Evolutionary conservation across 495 filamentous ascomycete genomes (phyloP).

Genomic region (Aspergillus heteromorphus): DNA sequence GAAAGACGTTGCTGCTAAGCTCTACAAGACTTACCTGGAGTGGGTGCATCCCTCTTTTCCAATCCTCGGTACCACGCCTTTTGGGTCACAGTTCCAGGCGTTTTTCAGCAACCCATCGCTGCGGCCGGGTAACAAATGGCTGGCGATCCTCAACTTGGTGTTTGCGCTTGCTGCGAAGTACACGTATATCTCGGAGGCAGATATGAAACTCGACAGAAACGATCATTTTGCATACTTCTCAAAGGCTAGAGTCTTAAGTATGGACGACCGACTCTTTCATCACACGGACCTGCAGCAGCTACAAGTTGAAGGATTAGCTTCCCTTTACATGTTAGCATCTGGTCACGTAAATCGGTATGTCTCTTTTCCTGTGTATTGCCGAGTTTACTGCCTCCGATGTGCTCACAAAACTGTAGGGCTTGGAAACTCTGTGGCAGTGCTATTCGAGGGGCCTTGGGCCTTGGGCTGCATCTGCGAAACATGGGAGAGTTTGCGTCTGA

Average conservation of each 20-base stretch:
- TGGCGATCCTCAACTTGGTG: conserved; percentile 57
- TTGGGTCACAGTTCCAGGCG: conserved; percentile 45
- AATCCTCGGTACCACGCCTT: conserved; percentile 50
- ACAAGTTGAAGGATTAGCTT: conserved; percentile 52
- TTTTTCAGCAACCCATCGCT: conserved; percentile 37
- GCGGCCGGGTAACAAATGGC: conserved; percentile 42
- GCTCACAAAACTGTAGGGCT: conserved; percentile 38
- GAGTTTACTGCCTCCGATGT: not conserved
- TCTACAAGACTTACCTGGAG: conserved; percentile 53
- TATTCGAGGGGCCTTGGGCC: conserved; percentile 49
- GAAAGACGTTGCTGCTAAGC: conserved; percentile 43
- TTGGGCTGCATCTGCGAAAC: conserved; percentile 59
- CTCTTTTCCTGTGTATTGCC: not conserved
- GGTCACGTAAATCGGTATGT: conserved; percentile 57
- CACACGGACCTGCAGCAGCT: conserved; percentile 53
- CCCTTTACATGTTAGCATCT: conserved; percentile 54
- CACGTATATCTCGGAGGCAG: conserved; percentile 38
- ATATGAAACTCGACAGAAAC: conserved; percentile 41
- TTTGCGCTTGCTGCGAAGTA: conserved; percentile 57
- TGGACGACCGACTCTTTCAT: conserved; percentile 47
- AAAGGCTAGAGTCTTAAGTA: conserved; percentile 46
- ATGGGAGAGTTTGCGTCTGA: conserved; percentile 42
- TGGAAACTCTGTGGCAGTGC: conserved; percentile 57
- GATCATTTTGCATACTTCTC: conserved; percentile 53
- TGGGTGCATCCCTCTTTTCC: conserved; percentile 58